Evolutionary conservation across 2,329 filamentous ascomycete species (phyloP).

Genomic region (Niveomyces coronatus): DNA sequence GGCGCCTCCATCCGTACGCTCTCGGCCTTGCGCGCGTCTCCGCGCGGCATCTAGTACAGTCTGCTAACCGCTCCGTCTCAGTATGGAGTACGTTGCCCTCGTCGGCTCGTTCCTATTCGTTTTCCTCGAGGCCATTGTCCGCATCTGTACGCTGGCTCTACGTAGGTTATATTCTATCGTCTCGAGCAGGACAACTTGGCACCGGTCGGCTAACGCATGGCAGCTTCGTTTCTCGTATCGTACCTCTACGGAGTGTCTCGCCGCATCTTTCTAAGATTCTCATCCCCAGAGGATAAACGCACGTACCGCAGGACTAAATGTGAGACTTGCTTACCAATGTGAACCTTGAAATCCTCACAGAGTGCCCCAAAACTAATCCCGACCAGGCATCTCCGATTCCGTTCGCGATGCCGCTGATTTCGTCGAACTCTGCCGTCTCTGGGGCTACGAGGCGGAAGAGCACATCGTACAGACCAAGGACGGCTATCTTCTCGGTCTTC

Average conservation of each 20-base stretch:
- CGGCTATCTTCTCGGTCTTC: constrained; percentile 83
- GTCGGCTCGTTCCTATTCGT: constrained; percentile 76
- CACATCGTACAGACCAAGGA: constrained; percentile 92
- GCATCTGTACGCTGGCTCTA: constrained; percentile 77
- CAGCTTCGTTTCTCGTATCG: constrained; percentile 68
- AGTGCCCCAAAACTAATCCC: constrained; percentile 48
- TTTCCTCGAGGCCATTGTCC: constrained; percentile 69
- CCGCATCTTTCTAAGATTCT: constrained; percentile 69
- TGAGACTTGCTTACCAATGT: constrained; percentile 22
- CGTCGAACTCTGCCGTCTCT: constrained; percentile 82
- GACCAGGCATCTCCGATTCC: constrained; percentile 58
- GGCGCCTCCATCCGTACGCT: constrained; percentile 42
- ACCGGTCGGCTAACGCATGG: constrained; percentile 14
- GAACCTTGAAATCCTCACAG: too few species aligned
- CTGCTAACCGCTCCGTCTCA: constrained; percentile 22
- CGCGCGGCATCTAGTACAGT: constrained; percentile 9
- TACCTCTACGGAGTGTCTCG: constrained; percentile 78
- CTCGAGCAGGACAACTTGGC: background rate
- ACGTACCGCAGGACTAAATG: constrained; percentile 58
- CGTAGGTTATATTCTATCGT: constrained; percentile 42
- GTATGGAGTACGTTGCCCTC: constrained; percentile 80
- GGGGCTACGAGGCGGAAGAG: constrained; percentile 89
- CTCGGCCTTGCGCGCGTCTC: constrained; percentile 12
- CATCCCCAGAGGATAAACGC: constrained; percentile 57
- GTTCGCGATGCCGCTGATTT: constrained; percentile 87